A percentile compares a stretch with the other conserved stretches of the same genome.
Evolutionary conservation across 495 filamentous ascomycete species (phyloP).

Genomic region (Talaromyces liani): DNA sequence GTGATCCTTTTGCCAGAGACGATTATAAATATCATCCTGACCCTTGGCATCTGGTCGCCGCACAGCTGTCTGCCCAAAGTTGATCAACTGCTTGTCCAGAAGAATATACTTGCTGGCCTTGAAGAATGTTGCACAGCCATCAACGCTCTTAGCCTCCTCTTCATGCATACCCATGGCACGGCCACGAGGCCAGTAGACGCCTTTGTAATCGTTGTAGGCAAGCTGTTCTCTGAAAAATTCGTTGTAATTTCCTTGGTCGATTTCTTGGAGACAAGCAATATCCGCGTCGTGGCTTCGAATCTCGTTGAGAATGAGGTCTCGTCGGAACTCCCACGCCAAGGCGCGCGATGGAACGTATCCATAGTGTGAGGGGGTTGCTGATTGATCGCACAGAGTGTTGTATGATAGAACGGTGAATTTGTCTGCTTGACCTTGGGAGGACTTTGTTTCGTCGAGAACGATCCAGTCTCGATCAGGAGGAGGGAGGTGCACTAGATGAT

Average conservation of each 20-base stretch:
- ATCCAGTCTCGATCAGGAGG: slow-evolving; percentile 69
- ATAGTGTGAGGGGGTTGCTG: slow-evolving; percentile 73
- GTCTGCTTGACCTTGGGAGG: slow-evolving; percentile 34
- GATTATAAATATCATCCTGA: slow-evolving; percentile 92
- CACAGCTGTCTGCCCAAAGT: slow-evolving; percentile 87
- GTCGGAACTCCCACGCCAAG: slow-evolving; percentile 78
- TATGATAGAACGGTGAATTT: slow-evolving; percentile 78
- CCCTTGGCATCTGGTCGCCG: slow-evolving; percentile 92
- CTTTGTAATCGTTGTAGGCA: slow-evolving; percentile 80
- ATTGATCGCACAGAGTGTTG: slow-evolving; percentile 92
- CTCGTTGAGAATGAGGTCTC: slow-evolving; percentile 71
- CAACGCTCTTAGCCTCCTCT: slow-evolving; percentile 75
- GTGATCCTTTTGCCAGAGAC: slow-evolving; percentile 95
- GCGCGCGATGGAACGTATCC: slow-evolving; percentile 78
- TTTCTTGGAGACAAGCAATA: slow-evolving; percentile 87
- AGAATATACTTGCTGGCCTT: slow-evolving; percentile 86
- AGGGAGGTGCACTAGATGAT: slow-evolving; percentile 43
- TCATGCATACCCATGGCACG: slow-evolving; percentile 86
- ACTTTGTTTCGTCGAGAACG: slow-evolving; percentile 51
- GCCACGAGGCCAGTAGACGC: slow-evolving; percentile 80
- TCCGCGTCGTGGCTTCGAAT: slow-evolving; percentile 75
- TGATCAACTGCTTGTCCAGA: slow-evolving; percentile 86
- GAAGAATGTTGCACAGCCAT: slow-evolving; percentile 96
- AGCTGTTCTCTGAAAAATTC: slow-evolving; percentile 79
- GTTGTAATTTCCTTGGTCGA: slow-evolving; percentile 83